phyloP scores from a whole-genome alignment of 306 rosid genomes.

The Abrus pulchellus region DNA sequence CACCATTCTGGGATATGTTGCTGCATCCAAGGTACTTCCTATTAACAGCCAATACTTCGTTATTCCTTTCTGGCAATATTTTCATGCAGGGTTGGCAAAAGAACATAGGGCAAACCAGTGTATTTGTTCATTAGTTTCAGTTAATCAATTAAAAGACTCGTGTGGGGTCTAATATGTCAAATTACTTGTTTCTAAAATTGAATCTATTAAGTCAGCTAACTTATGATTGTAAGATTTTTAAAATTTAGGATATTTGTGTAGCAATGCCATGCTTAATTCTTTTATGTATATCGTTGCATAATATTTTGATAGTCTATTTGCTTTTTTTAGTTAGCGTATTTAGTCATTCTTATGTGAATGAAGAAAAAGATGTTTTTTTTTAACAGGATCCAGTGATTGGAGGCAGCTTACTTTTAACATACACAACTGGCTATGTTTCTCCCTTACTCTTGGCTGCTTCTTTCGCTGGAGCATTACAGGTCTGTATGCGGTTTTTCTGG shows the following conservation, averaged over 20 bases:
- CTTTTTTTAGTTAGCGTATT: constrained; percentile 27
- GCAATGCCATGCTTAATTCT: constrained; percentile 7
- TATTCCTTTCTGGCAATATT: constrained; percentile 20
- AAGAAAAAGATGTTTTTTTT: constrained; percentile 41
- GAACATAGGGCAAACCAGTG: constrained; percentile 7
- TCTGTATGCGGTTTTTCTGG: constrained; percentile 36
- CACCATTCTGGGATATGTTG: constrained; percentile 86
- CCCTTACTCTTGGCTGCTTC: constrained; percentile 94
- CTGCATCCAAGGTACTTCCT: constrained; percentile 84
- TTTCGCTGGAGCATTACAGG: constrained; percentile 96
- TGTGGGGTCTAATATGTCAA: background rate
- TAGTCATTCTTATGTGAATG: constrained; percentile 10
- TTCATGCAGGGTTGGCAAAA: constrained; percentile 20
- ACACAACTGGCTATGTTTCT: constrained; percentile 93
- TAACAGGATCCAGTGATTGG: constrained; percentile 87
- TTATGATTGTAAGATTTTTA: background rate
- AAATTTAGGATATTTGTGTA: background rate
- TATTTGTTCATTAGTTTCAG: background rate
- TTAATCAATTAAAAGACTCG: background rate
- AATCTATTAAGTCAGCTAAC: constrained; percentile 3
- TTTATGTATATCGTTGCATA: constrained; percentile 15
- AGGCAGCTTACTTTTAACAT: constrained; percentile 89
- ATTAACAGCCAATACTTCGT: constrained; percentile 41
- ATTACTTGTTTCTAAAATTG: background rate
- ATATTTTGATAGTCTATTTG: constrained; percentile 18